Evolutionary conservation across 73 alveolate species (phyloP), one percentile per base, ranked within the genome.

Genomic region (Uronychia setigera): DNA sequence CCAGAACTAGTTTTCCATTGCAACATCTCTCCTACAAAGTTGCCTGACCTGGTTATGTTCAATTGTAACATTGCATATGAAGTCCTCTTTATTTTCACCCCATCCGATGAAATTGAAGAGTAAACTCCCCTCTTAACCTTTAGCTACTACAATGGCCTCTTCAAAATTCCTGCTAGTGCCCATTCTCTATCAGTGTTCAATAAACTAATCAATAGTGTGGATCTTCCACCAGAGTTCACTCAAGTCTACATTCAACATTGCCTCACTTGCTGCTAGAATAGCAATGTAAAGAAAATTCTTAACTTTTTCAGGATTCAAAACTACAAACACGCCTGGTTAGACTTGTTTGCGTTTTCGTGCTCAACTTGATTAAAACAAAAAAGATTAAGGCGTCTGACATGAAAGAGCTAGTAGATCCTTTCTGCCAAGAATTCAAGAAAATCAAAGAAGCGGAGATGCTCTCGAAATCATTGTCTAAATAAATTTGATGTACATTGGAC

Each of bases 1-100:
- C 92, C 92, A 30, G 95, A 94, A 80, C 83, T 90, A 26, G 95
- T 94, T 31, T 85, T 88, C 80, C 98, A 94, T 60, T 80, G 88
- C n/a, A 94, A 94, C 26, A 58, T 94, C 81, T 79, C 91, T 35
- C 94, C 98, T 1, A 35, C 60, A 31, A 87, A 91, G 83, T 90
- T 94, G 74, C 92, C 92, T 11, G 79, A 82, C 29, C 59, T 94
- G 87, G 94, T 94, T 26, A 81, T 80, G 86, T 84, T 88, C 82
- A 92, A 94, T 80, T 84, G 86, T 29, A 79, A 84, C 77, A 58
- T 92, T 26, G 98, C 98, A 74, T 82, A 75, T 27, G 96, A 88
- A 78, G 67, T 93, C 26, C 86, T 93, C 32, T 33, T 92, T 79
- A 57, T 77, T 58, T 35, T 94, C 93, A 87, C 92, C 86, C 84